A percentile compares a stretch with the other conserved stretches of the same genome.
Conservation (phyloP, 352 stramenopile species). For the Pythium utonaiense region DNA sequence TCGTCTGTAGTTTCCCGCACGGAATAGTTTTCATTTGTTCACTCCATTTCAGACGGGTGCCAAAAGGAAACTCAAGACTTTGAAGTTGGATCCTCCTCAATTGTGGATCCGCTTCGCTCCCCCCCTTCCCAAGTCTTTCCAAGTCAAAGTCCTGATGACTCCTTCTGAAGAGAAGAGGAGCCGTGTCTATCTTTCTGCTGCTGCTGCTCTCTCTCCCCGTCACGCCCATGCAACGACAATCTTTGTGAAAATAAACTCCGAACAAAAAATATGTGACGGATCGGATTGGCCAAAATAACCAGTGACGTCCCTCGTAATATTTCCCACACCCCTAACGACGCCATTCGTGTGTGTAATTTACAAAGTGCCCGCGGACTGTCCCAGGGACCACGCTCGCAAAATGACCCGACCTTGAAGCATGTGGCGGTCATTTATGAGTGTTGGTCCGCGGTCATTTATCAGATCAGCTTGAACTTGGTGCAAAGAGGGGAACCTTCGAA, state of each 20-base stretch:
- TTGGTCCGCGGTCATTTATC: slow-evolving; percentile 26
- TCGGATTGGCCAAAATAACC: slow-evolving; percentile 1
- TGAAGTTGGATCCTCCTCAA: slow-evolving; percentile 11
- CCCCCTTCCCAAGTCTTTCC: slow-evolving; percentile 7
- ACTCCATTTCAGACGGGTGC: too few relatives aligned
- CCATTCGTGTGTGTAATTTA: slow-evolving; percentile 15
- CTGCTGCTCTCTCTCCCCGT: background rate
- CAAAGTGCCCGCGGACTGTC: background rate
- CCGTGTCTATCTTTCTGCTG: background rate
- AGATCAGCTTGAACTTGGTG: slow-evolving; percentile 31
- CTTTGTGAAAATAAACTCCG: slow-evolving; percentile 2
- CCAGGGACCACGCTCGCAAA: background rate
- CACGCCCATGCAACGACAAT: slow-evolving; percentile 7
- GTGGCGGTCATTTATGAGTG: slow-evolving; percentile 25
- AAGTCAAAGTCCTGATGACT: slow-evolving; percentile 5
- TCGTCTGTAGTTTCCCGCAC: background rate
- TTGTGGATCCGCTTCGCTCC: slow-evolving; percentile 16
- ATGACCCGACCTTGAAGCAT: slow-evolving; percentile 18
- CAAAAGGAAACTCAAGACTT: too few relatives aligned
- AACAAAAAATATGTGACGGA: background rate
- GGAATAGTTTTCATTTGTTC: background rate
- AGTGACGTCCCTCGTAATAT: slow-evolving; percentile 12
- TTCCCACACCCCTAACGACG: slow-evolving; percentile 26
- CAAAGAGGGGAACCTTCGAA: slow-evolving; percentile 24
- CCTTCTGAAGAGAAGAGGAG: background rate